These are phyloP conservation scores for Agrocybe pediades DNA, from an alignment of 768 basidiomycete species.

Conservation along the genomic window DNA sequence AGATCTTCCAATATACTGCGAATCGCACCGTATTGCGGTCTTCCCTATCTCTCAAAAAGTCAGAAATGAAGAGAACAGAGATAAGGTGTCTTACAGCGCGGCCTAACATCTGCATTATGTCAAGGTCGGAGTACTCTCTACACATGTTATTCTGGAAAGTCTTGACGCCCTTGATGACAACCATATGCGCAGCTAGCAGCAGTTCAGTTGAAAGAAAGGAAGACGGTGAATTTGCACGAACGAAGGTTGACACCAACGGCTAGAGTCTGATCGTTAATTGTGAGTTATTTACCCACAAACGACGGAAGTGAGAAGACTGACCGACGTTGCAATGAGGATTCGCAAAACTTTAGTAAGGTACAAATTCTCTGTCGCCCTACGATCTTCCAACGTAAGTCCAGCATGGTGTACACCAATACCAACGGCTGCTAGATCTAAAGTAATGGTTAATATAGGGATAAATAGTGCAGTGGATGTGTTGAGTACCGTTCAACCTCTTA, in stretches of 20 bases:
- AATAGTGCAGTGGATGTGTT: background rate
- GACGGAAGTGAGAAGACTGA: conserved; percentile 34
- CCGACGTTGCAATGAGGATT: conserved; percentile 83
- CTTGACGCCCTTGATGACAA: conserved; percentile 90
- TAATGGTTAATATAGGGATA: background rate
- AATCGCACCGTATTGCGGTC: conserved; percentile 82
- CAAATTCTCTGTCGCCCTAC: conserved; percentile 70
- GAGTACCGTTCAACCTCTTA: conserved; percentile 62
- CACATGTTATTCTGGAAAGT: conserved; percentile 70
- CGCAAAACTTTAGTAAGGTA: conserved; percentile 66
- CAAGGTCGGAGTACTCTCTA: conserved; percentile 88
- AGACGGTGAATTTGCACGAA: conserved; percentile 35
- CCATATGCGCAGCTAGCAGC: conserved; percentile 81
- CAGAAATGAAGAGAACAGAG: background rate
- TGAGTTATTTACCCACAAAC: background rate
- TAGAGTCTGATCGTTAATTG: conserved; percentile 61
- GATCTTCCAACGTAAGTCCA: conserved; percentile 74
- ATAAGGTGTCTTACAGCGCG: conserved; percentile 65
- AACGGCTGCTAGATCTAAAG: conserved; percentile 56
- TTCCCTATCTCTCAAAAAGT: conserved; percentile 49
- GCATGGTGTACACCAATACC: conserved; percentile 96
- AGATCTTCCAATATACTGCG: background rate
- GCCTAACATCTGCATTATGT: conserved; percentile 96
- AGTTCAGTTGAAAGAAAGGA: background rate
- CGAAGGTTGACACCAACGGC: conserved; percentile 97